phyloP scores from a whole-genome alignment of 805 yeast genomes.

The Monosporozyma solicola region DNA sequence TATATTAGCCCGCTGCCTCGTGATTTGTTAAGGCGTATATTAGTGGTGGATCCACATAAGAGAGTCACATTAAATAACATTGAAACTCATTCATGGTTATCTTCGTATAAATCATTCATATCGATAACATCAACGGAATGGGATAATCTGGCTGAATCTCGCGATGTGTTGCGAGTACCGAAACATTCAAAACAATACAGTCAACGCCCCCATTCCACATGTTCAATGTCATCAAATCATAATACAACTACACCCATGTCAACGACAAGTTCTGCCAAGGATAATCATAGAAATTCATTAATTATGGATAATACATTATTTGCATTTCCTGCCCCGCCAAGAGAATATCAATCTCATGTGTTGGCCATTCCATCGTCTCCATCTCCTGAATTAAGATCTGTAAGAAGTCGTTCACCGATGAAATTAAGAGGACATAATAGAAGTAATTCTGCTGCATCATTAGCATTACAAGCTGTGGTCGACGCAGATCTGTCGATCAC shows the following conservation, averaged over 20 bases:
- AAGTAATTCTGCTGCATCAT: conserved; percentile 46
- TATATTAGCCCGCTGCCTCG: conserved; percentile 85
- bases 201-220: conserved; percentile 24
- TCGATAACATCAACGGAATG: conserved; percentile 86
- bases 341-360: conserved; percentile 57
- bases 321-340: conserved; percentile 55
- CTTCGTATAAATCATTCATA: conserved; percentile 74
- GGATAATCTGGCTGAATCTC: conserved; percentile 43
- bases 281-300: conserved; percentile 33
- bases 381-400: conserved; percentile 15
- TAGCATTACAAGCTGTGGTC: conserved; percentile 66
- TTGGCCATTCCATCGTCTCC: conserved; percentile 39
- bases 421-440: conserved; percentile 26
- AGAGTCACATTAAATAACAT: conserved; percentile 65
- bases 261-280: conserved; percentile 11
- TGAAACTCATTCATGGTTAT: conserved; percentile 78
- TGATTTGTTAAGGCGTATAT: conserved; percentile 74
- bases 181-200: conserved; percentile 9
- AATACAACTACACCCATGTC: too few relatives aligned
- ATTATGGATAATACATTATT: conserved; percentile 29
- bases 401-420: conserved; percentile 11
- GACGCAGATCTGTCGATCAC: conserved; percentile 38
- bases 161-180: conserved; percentile 8
- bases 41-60: conserved; percentile 73
- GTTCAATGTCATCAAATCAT: conserved; percentile 29